Conservation (phyloP, 2,329 filamentous ascomycete genomes). For the Xylaria polymorpha region DNA sequence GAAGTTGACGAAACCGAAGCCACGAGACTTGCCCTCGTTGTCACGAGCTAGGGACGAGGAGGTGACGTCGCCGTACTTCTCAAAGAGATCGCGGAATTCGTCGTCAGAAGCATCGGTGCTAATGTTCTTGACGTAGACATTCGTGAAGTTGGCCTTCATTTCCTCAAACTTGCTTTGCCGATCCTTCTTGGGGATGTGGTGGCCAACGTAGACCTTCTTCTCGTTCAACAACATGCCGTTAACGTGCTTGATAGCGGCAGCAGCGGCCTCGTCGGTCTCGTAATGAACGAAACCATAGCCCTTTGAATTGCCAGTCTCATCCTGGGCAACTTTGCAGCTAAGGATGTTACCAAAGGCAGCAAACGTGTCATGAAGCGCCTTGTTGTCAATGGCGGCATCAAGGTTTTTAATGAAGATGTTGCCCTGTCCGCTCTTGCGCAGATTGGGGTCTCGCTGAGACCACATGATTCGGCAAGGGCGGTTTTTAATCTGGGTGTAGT, state of each 20-base stretch:
- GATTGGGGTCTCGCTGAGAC: constrained; percentile 98
- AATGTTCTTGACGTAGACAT: constrained; percentile 99
- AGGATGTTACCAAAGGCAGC: constrained; percentile 99
- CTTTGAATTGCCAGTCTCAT: constrained; percentile 96
- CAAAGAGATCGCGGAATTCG: constrained; percentile 93
- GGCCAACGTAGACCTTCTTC: constrained; percentile 99
- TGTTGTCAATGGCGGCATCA: constrained; percentile 98
- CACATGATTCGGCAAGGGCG: constrained; percentile 99
- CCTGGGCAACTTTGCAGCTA: constrained; percentile 99
- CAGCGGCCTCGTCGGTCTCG: constrained; percentile 97
- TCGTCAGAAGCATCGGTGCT: constrained; percentile 86
- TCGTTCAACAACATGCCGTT: constrained; percentile 99
- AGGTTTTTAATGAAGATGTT: constrained; percentile 99
- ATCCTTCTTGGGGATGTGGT: constrained; percentile 99
- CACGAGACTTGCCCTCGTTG: constrained; percentile 89
- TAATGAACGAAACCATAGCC: constrained; percentile 99
- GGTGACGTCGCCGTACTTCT: constrained; percentile 92
- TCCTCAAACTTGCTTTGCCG: constrained; percentile 99
- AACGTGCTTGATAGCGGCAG: constrained; percentile 98
- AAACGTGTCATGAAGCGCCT: constrained; percentile 99
- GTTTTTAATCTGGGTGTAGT: constrained; percentile 99
- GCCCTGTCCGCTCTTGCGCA: constrained; percentile 98
- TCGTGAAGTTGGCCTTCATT: constrained; percentile 99
- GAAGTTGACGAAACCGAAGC: constrained; percentile 97
- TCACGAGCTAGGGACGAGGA: constrained; percentile 94